Base-by-base conservation (phyloP, 441 rosid species). In the Pelargonium australe region DNA sequence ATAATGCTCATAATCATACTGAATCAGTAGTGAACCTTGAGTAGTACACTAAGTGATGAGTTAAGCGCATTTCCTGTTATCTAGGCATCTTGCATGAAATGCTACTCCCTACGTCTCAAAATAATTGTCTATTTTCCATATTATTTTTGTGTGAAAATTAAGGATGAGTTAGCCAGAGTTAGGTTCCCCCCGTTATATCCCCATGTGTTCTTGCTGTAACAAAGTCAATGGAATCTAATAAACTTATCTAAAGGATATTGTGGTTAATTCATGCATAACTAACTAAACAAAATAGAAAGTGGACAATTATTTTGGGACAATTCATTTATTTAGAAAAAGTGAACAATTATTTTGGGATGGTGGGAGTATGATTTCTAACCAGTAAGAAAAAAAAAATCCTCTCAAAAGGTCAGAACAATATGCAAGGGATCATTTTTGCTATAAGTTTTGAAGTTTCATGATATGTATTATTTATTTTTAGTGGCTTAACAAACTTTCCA, bases 401-500 rank as follows among this genome's bases (percentile, higher is more conserved):
- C 61, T 55, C 61, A 55, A 55, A 55, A 55, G 61, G 61, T 9
- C 61, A 14, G 0, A 9, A 55, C 31, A 55, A 55, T 8, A 16
- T 55, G 61, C 16, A 7, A 16, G 55, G 55, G 61, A 55, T 55
- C 5, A 7, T 55, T 55, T 55, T 55, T 55, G 23, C 23, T 17
- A 55, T 55, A 16, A 55, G 61, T 55, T 55, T 7, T 47, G 53
- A 55, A 55, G 23, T 55, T 55, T 55, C 23, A 55, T 55, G 23
- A 23, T 16, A 55, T 19, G 17, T 55, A 55, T 16, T 55, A 23
- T 55, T 55, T 55, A 7, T 55, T 23, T 55, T 55, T 16, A 55
- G 8, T 55, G 61, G 23, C 17, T 16, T 55, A 9, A 16, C 14
- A 16, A 55, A n/a, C 53, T 47, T 47, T 47, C 49, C 49, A 44